These are phyloP conservation scores for Botrytis deweyae DNA, from an alignment of 2,329 filamentous ascomycete genomes.

Conservation along the genomic window DNA sequence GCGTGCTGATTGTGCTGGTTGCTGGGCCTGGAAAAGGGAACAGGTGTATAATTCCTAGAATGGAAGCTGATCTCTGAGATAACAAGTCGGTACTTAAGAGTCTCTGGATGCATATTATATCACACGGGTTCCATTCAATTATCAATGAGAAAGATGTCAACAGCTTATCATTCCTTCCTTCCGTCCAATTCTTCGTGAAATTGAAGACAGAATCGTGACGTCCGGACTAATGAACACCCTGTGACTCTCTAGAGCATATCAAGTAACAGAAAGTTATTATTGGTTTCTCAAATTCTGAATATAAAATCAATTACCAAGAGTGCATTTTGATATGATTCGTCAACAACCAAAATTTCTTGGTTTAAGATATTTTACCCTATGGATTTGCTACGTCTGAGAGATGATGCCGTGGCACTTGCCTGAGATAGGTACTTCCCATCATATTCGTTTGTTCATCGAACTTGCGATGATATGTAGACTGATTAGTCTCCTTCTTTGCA, in stretches of 20 bases:
- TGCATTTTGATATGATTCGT: too few species aligned
- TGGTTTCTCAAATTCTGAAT: too few species aligned
- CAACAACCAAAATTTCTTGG: too few species aligned
- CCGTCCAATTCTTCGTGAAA: not conserved
- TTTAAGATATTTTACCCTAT: too few species aligned
- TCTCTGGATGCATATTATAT: not conserved
- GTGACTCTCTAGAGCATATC: too few species aligned
- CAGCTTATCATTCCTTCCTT: accelerated
- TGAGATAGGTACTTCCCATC: too few species aligned
- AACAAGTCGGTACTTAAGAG: not conserved
- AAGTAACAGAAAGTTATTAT: too few species aligned
- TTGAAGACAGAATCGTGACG: not conserved
- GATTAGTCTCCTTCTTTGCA: too few species aligned
- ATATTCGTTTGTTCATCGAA: not conserved
- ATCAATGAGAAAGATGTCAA: not conserved
- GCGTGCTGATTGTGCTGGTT: not conserved
- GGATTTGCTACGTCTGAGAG: too few species aligned
- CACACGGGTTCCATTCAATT: not conserved
- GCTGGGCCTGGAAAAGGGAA: not conserved
- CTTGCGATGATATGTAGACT: not conserved
- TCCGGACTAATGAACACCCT: too few species aligned
- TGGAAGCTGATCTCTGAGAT: not conserved
- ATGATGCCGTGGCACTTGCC: too few species aligned
- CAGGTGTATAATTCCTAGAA: not conserved
- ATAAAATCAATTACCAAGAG: too few species aligned